Evolutionary conservation across 2,329 filamentous ascomycete species (phyloP), one percentile per base, ranked within the genome.

Genomic region (Xylaria multiplex): DNA sequence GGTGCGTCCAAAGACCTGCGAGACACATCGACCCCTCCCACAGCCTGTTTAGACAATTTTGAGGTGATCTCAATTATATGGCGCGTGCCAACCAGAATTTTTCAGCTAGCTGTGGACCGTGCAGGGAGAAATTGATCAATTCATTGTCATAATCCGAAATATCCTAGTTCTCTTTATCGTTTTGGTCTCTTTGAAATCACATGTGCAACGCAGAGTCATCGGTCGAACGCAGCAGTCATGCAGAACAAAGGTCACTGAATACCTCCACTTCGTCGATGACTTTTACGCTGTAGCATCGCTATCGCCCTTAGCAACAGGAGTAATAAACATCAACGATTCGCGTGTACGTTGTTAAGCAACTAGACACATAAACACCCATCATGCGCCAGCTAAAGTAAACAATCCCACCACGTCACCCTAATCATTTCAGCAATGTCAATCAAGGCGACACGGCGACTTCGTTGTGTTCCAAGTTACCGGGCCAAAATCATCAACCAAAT

Each of bases 151-250:
- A 14, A 60, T 19, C 46, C 9, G n/a, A 52, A n/a, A 30, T 19
- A 30, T 30, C 45, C 0, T 22, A 5, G 37, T 24, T 6, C 14
- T 55, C 56, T 66, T 60, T 50, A 58, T 68, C 27, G 24, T 60
- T 45, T 49, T 30, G 8, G 5, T 30, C 46, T 43, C 60, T 62
- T 66, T 64, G 57, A 56, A 37, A 24, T 22, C 11, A 22, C 9
- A 49, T 30, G n/a, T 27, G 22, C 45, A 13, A 14, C 37, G 24
- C 45, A 42, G 24, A 45, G 27, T 56, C 27, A n/a, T 45, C 35
- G 19, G 48, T 69, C 42, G 57, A 66, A 68, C 66, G 60, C 56
- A 57, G 56, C 45, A 45, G 32, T 2, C 9, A 48, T 30, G 13
- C 6, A 24, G 11, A 27, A 69, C 64, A 66, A 69, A 66, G 66